phyloP scores from a whole-genome alignment of 495 filamentous ascomycete genomes.

The Lophiostoma macrostomum region DNA sequence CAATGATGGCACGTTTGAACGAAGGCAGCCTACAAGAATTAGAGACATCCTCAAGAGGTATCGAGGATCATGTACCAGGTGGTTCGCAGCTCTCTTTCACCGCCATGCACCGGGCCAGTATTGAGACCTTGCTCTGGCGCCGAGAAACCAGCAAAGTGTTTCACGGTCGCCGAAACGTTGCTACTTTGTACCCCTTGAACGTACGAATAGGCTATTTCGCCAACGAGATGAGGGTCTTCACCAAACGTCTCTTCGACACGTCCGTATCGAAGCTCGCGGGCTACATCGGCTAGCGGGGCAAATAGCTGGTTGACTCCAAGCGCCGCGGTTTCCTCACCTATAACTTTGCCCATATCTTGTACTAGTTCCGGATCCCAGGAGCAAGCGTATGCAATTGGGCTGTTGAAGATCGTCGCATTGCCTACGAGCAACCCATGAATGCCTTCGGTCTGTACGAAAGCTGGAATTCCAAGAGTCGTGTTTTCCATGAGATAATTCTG shows the following conservation, averaged over 20 bases:
- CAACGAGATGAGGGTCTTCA: conserved; percentile 61
- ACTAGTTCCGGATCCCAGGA: conserved; percentile 58
- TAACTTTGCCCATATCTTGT: conserved; percentile 58
- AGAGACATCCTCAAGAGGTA: no score
- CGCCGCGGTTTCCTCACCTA: conserved; percentile 59
- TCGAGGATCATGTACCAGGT: no score
- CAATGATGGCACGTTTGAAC: conserved; percentile 65
- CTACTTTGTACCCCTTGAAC: conserved; percentile 60
- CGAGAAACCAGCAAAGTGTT: conserved; percentile 65
- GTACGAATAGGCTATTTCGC: conserved; percentile 60
- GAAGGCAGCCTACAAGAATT: no score
- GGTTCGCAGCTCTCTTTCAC: conserved; percentile 63
- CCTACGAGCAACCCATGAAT: conserved; percentile 68
- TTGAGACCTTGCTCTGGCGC: conserved; percentile 68
- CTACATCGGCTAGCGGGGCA: conserved; percentile 63
- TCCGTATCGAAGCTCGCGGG: conserved; percentile 64
- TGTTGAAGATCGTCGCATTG: conserved; percentile 74
- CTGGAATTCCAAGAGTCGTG: conserved; percentile 52
- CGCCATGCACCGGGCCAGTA: conserved; percentile 65
- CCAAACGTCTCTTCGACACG: conserved; percentile 68
- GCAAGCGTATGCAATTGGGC: conserved; percentile 65
- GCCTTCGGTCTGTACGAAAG: conserved; percentile 65
- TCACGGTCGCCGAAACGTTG: conserved; percentile 64
- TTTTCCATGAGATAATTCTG: conserved; percentile 64
- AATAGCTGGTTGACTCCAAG: conserved; percentile 68